These are phyloP conservation scores for Emericellopsis terricola DNA, from an alignment of 495 filamentous ascomycete genomes.

Conservation along the genomic window DNA sequence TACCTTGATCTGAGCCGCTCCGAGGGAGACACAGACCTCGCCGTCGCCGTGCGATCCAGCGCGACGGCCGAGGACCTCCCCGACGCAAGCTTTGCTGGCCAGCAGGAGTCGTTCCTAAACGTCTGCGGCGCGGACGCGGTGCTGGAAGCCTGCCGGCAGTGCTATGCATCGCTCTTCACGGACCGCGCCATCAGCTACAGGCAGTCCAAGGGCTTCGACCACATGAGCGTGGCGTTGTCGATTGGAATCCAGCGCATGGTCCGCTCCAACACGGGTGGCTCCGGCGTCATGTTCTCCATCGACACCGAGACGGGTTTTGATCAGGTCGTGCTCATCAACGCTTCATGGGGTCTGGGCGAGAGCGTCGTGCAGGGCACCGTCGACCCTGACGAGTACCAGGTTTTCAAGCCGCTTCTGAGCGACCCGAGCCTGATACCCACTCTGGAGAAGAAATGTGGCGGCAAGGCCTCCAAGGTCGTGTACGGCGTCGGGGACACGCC, in stretches of 20 bases:
- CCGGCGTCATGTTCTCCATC: conserved; percentile 21
- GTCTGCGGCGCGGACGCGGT: conserved; percentile 7
- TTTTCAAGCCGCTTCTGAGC: conserved; percentile 15
- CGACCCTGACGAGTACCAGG: conserved; percentile 20
- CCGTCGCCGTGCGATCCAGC: conserved; percentile 19
- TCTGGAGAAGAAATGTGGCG: conserved; percentile 9
- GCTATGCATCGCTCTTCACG: conserved; percentile 19
- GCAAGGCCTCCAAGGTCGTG: conserved; percentile 10
- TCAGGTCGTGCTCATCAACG: conserved; percentile 18
- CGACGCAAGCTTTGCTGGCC: conserved; percentile 19
- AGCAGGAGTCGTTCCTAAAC: conserved; percentile 17
- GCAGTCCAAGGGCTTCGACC: conserved; percentile 16
- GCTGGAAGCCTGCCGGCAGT: conserved; percentile 14
- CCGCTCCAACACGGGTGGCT: conserved; percentile 13
- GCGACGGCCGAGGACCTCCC: conserved; percentile 21
- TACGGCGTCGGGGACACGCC: conserved; percentile 5
- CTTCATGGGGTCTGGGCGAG: conserved; percentile 20
- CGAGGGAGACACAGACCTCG: conserved; percentile 5
- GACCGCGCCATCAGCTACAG: conserved; percentile 19
- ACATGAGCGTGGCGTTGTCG: conserved; percentile 14
- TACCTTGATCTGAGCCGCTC: conserved; percentile 6
- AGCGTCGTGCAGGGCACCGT: conserved; percentile 19
- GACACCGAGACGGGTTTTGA: conserved; percentile 19
- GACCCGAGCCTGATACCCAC: conserved; percentile 7
- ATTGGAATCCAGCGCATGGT: conserved; percentile 21